Percentiles rank a stretch among this genome's conserved stretches.
Evolutionary conservation across 2,329 filamentous ascomycete genomes (phyloP).

Genomic region (Dothideomycetes sp.): DNA sequence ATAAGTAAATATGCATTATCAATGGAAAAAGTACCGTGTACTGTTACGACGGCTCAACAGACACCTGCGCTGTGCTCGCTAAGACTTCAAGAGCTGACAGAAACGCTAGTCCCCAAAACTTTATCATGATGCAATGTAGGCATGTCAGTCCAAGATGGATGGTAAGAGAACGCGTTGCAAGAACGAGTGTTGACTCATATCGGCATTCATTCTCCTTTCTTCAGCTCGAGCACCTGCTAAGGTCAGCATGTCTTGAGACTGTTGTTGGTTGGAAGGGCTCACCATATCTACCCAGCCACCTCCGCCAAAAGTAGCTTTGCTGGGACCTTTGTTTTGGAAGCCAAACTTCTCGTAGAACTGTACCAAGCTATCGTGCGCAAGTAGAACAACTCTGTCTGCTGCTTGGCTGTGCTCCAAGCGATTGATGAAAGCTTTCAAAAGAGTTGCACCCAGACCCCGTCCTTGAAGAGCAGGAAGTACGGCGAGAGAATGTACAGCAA

Average conservation of each 20-base stretch:
- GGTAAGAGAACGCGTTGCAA: too few species aligned
- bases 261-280: constrained; percentile 20
- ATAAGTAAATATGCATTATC: too few species aligned
- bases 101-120: too few species aligned
- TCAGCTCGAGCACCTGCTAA: constrained; percentile 2
- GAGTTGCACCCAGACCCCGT: constrained; percentile 61
- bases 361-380: constrained; percentile 66
- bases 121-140: too few species aligned
- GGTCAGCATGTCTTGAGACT: not conserved
- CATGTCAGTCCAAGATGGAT: too few species aligned
- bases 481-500: constrained; percentile 75
- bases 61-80: too few species aligned
- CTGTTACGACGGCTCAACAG: too few species aligned
- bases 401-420: constrained; percentile 62
- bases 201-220: too few species aligned
- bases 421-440: constrained; percentile 70
- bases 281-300: constrained; percentile 81
- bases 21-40: too few species aligned
- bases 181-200: too few species aligned
- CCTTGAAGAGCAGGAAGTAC: constrained; percentile 67
- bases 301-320: constrained; percentile 62
- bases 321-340: constrained; percentile 60
- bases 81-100: too few species aligned
- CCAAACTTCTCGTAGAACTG: constrained; percentile 69
- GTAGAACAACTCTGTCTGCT: constrained; percentile 63